These are phyloP conservation scores for Brassica nigra DNA, from an alignment of 345 rosid species.

Conservation along the genomic window DNA sequence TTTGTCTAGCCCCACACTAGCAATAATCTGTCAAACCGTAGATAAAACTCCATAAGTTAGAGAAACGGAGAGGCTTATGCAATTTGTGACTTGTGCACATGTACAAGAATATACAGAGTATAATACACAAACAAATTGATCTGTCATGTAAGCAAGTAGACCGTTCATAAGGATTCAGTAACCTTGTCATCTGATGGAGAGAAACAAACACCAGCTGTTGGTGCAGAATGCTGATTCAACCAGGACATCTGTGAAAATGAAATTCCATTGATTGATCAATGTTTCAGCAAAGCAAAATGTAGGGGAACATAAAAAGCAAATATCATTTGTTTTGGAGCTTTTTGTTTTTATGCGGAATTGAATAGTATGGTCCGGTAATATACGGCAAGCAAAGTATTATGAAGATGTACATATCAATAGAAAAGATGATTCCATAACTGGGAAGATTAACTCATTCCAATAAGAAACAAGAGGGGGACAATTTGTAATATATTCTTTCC, in stretches of 20 bases:
- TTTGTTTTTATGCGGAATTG: background rate
- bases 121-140: background rate
- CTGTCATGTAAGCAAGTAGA: constrained; percentile 9
- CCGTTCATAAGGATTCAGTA: constrained; percentile 17
- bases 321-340: background rate
- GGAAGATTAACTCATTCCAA: background rate
- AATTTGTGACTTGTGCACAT: background rate
- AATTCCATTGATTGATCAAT: background rate
- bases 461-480: background rate
- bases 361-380: background rate
- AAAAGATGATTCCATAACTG: background rate
- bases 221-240: constrained; percentile 98
- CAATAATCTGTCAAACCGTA: constrained; percentile 66
- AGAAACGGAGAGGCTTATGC: constrained; percentile 5
- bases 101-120: constrained; percentile 4
- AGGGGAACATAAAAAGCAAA: background rate
- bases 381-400: background rate
- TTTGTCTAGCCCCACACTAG: constrained; percentile 95
- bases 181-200: constrained; percentile 98
- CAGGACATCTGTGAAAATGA: constrained; percentile 69
- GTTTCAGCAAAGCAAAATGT: background rate
- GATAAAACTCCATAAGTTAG: constrained; percentile 7
- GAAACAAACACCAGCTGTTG: constrained; percentile 89
- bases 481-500: background rate
- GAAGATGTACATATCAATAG: background rate